These are phyloP conservation scores for Fibroporia radiculosa DNA, from an alignment of 768 basidiomycete genomes.

Conservation along the genomic window DNA sequence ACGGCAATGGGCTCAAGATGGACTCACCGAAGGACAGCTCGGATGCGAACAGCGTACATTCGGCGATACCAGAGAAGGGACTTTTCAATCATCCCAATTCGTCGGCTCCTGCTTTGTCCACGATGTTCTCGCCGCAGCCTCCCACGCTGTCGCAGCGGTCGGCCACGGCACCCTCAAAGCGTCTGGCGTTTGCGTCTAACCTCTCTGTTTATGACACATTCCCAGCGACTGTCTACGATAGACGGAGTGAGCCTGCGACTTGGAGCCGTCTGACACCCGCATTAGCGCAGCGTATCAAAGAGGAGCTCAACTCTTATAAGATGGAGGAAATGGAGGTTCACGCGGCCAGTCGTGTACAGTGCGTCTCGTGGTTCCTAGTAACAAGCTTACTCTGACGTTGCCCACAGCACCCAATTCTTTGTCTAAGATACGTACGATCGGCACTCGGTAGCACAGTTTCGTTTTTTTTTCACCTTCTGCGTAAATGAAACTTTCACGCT, in stretches of 20 bases:
- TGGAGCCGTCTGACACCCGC: slow-evolving; percentile 95
- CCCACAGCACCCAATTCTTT: slow-evolving; percentile 76
- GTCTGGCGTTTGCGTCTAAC: slow-evolving; percentile 84
- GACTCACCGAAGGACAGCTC: slow-evolving; percentile 33
- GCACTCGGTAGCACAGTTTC: slow-evolving; percentile 20
- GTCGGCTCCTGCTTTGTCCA: slow-evolving; percentile 81
- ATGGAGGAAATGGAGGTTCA: slow-evolving; percentile 99
- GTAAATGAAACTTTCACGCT: slow-evolving; percentile 16
- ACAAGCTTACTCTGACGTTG: slow-evolving; percentile 8
- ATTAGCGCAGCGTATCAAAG: slow-evolving; percentile 94
- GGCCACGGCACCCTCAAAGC: slow-evolving; percentile 59
- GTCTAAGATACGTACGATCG: slow-evolving; percentile 41
- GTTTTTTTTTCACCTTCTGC: slow-evolving; percentile 11
- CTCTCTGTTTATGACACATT: slow-evolving; percentile 98
- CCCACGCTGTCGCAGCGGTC: slow-evolving; percentile 64
- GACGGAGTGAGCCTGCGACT: slow-evolving; percentile 92
- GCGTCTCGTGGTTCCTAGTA: slow-evolving; percentile 27
- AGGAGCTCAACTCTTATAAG: slow-evolving; percentile 97
- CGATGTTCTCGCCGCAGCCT: slow-evolving; percentile 34
- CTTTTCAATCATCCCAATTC: slow-evolving; percentile 86
- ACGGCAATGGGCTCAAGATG: slow-evolving; percentile 27
- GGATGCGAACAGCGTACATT: slow-evolving; percentile 28
- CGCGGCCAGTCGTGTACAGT: slow-evolving; percentile 87
- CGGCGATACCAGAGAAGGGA: slow-evolving; percentile 35
- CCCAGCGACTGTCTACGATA: slow-evolving; percentile 82